phyloP scores from a whole-genome alignment of 2,329 filamentous ascomycete genomes.

The Pseudocercospora musae region DNA sequence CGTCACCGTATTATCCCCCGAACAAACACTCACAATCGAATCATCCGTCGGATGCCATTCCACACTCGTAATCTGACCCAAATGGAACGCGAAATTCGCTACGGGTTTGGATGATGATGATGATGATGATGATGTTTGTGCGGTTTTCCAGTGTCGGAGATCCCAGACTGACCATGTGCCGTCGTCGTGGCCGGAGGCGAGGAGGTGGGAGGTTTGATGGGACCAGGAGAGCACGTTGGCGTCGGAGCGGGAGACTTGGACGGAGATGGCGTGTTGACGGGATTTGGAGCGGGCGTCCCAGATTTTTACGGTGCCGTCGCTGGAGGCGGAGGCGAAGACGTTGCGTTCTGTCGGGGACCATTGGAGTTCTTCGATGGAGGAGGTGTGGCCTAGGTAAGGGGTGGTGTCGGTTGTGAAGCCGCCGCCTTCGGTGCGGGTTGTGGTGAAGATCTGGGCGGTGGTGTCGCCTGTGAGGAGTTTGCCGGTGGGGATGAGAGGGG shows the following conservation, averaged over 20 bases:
- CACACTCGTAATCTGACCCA: constrained; percentile 90
- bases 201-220: constrained; percentile 77
- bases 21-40: constrained; percentile 87
- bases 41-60: constrained; percentile 98
- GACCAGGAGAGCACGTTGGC: constrained; percentile 99
- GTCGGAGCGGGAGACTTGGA: constrained; percentile 78
- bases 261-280: constrained; percentile 79
- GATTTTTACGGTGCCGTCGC: constrained; percentile 89
- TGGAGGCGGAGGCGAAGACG: constrained; percentile 91
- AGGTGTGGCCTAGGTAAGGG: constrained; percentile 77
- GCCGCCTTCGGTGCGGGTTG: constrained; percentile 80
- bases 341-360: constrained; percentile 93
- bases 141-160: constrained; percentile 84
- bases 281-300: constrained; percentile 95
- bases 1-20: constrained; percentile 89
- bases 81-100: constrained; percentile 93
- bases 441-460: constrained; percentile 82
- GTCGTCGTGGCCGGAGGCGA: constrained; percentile 90
- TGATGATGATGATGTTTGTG: no score
- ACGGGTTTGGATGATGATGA: no score
- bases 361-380: constrained; percentile 89
- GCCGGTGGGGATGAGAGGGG: constrained; percentile 71
- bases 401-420: constrained; percentile 82
- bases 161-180: constrained; percentile 97
- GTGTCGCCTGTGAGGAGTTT: constrained; percentile 92